These are phyloP conservation scores for Sonneratia alba DNA, from an alignment of 345 rosid genomes.

Conservation along the genomic window DNA sequence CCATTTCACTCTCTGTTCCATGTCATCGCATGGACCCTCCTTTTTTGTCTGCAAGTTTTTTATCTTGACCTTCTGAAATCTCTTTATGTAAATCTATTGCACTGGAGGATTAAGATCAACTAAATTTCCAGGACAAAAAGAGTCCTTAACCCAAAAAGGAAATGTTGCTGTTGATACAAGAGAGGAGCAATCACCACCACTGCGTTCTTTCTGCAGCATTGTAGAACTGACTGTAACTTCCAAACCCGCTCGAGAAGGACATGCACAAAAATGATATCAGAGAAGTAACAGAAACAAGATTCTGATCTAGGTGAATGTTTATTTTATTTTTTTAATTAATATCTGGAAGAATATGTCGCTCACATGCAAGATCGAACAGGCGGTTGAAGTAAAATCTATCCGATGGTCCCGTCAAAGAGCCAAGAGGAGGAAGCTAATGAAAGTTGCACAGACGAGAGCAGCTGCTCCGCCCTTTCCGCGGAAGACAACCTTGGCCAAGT, in stretches of 20 bases:
- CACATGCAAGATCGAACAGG: background rate
- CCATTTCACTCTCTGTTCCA: background rate
- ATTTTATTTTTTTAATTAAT: background rate
- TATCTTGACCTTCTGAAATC: background rate
- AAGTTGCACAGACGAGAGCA: conserved; percentile 16
- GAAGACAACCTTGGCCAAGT: conserved; percentile 18
- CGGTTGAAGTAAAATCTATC: background rate
- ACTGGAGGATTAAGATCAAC: background rate
- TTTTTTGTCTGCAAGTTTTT: background rate
- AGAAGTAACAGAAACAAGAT: background rate
- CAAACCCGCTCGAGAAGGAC: background rate
- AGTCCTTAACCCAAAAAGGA: background rate
- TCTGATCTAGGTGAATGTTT: background rate
- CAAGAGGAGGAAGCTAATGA: conserved; percentile 11
- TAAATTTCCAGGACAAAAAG: background rate
- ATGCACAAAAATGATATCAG: background rate
- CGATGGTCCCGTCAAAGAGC: background rate
- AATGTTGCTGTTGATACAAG: background rate
- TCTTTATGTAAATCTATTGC: background rate
- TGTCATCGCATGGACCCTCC: background rate
- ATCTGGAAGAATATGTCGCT: background rate
- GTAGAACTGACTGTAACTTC: background rate
- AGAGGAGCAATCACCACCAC: background rate
- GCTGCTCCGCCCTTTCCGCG: conserved; percentile 10
- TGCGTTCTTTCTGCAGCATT: background rate